Evolutionary conservation across 2,329 filamentous ascomycete species (phyloP).

Genomic region (Aquanectria penicillioides): DNA sequence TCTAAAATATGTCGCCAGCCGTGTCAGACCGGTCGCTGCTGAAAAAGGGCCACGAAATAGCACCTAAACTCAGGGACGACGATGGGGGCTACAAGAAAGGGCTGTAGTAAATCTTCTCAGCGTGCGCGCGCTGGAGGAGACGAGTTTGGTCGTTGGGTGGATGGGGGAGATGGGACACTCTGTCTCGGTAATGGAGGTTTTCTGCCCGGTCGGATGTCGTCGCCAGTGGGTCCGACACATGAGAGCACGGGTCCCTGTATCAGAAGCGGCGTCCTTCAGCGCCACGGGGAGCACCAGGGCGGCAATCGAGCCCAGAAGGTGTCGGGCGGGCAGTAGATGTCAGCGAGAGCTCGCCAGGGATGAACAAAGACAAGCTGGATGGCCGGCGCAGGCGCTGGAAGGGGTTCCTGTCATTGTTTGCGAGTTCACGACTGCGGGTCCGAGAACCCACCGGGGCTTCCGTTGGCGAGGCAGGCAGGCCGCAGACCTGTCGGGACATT

Average conservation of each 20-base stretch:
- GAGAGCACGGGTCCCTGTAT: slow-evolving; percentile 38
- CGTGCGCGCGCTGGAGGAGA: slow-evolving; percentile 4
- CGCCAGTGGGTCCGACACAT: slow-evolving; percentile 45
- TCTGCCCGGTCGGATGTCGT: slow-evolving; percentile 47
- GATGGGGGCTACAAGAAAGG: neutral
- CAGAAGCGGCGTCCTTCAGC: slow-evolving; percentile 28
- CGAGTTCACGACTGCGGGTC: slow-evolving; percentile 33
- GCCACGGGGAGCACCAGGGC: slow-evolving; percentile 28
- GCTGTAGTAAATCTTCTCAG: neutral
- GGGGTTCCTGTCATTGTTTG: slow-evolving; percentile 11
- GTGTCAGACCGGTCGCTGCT: too few species aligned
- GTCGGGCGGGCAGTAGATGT: neutral
- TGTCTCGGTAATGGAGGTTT: slow-evolving; percentile 39
- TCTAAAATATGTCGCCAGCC: neutral
- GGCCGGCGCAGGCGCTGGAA: neutral
- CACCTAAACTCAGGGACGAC: too few species aligned
- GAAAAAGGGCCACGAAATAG: too few species aligned
- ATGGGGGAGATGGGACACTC: slow-evolving; percentile 19
- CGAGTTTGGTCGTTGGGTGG: neutral
- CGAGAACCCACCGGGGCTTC: slow-evolving; percentile 41
- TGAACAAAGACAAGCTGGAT: neutral
- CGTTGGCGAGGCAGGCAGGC: slow-evolving; percentile 24
- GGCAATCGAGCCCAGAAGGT: slow-evolving; percentile 4
- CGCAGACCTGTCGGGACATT: slow-evolving; percentile 14
- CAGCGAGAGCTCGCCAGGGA: neutral